Conservation (phyloP, 371 early-diverging fungal species). For the Mycotypha africana region DNA sequence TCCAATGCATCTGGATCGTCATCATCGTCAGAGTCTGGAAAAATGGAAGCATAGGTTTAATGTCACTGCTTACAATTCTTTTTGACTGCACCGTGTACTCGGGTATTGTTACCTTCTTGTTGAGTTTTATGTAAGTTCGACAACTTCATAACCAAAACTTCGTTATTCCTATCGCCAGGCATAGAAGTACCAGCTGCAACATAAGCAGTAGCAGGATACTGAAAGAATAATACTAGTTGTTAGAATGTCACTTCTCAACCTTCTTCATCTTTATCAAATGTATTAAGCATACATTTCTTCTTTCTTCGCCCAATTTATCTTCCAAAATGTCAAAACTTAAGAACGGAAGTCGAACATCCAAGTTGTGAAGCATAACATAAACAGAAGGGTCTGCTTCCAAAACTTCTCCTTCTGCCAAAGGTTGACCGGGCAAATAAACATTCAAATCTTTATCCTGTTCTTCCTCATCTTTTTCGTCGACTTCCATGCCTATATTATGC, state of each 20-base stretch:
- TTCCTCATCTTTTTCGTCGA: conserved; percentile 46
- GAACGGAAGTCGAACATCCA: conserved; percentile 95
- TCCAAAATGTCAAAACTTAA: conserved; percentile 90
- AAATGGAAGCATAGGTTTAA: neutral
- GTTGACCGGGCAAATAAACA: conserved; percentile 91
- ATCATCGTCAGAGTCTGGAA: conserved; percentile 61
- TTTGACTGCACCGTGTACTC: too few species aligned
- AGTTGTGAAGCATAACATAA: conserved; percentile 93
- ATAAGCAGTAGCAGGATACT: conserved; percentile 89
- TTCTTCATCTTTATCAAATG: too few species aligned
- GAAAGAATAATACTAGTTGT: neutral
- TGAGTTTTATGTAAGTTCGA: conserved; percentile 87
- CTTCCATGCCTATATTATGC: conserved; percentile 39
- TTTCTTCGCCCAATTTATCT: conserved; percentile 77
- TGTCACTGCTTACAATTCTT: neutral
- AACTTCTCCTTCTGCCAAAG: conserved; percentile 82
- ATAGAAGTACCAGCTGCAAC: conserved; percentile 96
- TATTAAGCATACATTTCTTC: conserved; percentile 52
- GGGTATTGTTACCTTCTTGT: conserved; percentile 81
- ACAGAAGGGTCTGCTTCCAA: conserved; percentile 91
- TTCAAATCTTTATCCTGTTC: conserved; percentile 50
- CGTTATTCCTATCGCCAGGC: conserved; percentile 76
- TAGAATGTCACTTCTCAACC: too few species aligned
- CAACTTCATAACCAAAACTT: conserved; percentile 91
- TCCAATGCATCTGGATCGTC: conserved; percentile 81